Percentiles rank a stretch among this genome's conserved stretches.
Evolutionary conservation across 305 asterid genomes (phyloP).

Genomic region (Fraxinus albicans): DNA sequence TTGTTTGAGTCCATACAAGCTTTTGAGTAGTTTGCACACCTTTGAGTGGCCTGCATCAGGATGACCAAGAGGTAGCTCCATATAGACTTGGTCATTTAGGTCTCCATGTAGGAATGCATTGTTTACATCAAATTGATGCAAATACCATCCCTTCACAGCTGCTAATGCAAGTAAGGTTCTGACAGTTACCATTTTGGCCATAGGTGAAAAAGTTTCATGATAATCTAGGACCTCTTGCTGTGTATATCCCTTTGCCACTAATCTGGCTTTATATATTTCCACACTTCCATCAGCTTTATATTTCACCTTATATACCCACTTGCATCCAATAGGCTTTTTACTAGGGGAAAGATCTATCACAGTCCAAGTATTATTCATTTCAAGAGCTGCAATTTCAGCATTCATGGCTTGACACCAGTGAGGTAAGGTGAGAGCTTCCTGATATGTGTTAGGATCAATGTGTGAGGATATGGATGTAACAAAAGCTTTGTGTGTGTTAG

Average conservation of each 20-base stretch:
- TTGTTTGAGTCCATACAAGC: no score
- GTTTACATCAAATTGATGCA: neutral
- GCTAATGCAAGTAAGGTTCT: neutral
- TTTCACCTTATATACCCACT: neutral
- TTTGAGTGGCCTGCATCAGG: no score
- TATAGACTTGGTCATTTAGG: no score
- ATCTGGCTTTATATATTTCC: neutral
- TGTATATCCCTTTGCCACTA: no score
- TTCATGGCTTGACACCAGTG: neutral
- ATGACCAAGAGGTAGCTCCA: no score
- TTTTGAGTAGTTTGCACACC: no score
- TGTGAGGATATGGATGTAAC: no score
- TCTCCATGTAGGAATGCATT: no score
- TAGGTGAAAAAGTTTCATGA: neutral
- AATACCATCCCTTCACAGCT: neutral
- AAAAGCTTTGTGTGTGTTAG: no score
- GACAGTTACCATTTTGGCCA: neutral
- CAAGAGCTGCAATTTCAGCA: neutral
- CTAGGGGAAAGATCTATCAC: neutral
- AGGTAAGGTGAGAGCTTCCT: neutral
- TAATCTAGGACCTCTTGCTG: neutral
- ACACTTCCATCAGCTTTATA: neutral
- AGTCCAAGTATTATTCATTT: neutral
- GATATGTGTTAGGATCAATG: neutral
- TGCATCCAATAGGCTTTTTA: neutral